A percentile compares a stretch with the other conserved stretches of the same genome.
These are phyloP conservation scores for Kuraishia hungarica DNA, from an alignment of 805 yeast species.

Conservation along the genomic window DNA sequence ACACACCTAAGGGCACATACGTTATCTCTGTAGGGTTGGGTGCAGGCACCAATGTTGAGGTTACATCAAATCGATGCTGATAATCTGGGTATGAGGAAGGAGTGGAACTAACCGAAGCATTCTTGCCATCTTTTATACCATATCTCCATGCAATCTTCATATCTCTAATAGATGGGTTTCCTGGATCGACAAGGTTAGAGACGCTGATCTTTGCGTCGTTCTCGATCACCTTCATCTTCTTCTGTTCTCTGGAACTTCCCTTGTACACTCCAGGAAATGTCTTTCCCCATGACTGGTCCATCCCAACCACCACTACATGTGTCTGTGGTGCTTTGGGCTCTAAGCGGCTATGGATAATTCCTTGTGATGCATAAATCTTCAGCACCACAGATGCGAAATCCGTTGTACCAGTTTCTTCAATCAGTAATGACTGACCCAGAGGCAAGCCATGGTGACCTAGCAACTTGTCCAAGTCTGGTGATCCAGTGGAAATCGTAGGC, in stretches of 20 bases:
- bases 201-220: conserved; percentile 62
- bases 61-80: conserved; percentile 66
- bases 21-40: conserved; percentile 56
- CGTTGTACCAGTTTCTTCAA: conserved; percentile 84
- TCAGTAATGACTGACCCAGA: conserved; percentile 54
- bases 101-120: conserved; percentile 17
- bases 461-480: conserved; percentile 63
- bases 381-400: conserved; percentile 71
- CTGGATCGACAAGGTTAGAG: conserved; percentile 44
- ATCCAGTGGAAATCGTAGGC: conserved; percentile 75
- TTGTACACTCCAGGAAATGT: conserved; percentile 73
- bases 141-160: conserved; percentile 94
- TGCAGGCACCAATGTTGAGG: conserved; percentile 59
- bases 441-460: conserved; percentile 84
- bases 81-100: conserved; percentile 41
- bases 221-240: conserved; percentile 45
- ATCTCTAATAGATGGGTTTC: conserved; percentile 26
- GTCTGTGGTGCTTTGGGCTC: conserved; percentile 32
- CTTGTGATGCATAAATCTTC: conserved; percentile 70
- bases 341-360: conserved; percentile 55
- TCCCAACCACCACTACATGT: conserved; percentile 58
- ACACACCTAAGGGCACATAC: conserved; percentile 32
- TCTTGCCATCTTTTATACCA: conserved; percentile 39
- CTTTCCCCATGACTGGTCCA: conserved; percentile 48
- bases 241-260: conserved; percentile 59